phyloP scores from a whole-genome alignment of 345 rosid genomes.

The Murraya paniculata region DNA sequence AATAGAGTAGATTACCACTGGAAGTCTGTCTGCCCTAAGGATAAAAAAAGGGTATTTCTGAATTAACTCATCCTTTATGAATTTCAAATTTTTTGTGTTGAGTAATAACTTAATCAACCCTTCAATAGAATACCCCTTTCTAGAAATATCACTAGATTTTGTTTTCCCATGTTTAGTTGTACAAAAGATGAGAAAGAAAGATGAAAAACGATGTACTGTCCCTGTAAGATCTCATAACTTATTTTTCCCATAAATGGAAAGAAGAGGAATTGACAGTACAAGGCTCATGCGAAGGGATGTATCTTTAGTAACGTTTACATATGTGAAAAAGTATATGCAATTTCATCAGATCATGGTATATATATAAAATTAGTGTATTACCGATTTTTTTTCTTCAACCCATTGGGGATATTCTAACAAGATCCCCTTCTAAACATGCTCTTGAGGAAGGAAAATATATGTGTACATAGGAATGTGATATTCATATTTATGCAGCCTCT shows the following conservation, averaged over 20 bases:
- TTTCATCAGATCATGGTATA: neutral
- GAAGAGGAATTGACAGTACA: neutral
- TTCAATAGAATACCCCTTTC: too few species aligned
- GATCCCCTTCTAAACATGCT: neutral
- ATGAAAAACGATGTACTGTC: neutral
- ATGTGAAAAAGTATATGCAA: neutral
- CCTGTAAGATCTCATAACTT: neutral
- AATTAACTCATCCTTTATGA: neutral
- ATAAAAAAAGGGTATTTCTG: too few species aligned
- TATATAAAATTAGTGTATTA: neutral
- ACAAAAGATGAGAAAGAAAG: neutral
- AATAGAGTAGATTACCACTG: neutral
- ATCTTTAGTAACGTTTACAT: neutral
- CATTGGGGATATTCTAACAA: neutral
- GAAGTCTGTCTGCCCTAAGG: neutral
- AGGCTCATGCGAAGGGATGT: neutral
- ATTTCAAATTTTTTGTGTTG: too few species aligned
- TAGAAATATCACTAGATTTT: too few species aligned
- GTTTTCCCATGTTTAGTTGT: neutral
- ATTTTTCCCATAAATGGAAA: neutral
- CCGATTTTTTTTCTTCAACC: neutral
- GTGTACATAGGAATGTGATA: neutral
- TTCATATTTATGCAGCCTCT: neutral
- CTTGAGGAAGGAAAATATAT: neutral
- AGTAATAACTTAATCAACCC: neutral